Conservation (phyloP, 2,329 filamentous ascomycete species). For the Cladosporium sphaerospermum region DNA sequence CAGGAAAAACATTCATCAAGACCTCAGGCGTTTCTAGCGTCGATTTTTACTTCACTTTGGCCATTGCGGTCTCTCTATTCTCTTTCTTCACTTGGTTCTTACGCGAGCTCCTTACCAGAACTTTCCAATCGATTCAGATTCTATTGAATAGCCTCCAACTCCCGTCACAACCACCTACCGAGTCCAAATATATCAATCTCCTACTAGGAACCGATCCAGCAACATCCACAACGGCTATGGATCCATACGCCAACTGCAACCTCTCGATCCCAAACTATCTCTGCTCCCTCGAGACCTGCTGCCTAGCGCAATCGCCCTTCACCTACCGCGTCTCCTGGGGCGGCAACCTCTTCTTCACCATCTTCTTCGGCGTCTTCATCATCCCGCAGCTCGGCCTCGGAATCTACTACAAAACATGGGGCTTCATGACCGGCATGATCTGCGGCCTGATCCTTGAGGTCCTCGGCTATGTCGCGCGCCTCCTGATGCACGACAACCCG, state of each 20-base stretch:
- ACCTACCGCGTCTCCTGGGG: slow-evolving; percentile 47
- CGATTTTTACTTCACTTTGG: no score
- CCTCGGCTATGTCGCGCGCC: slow-evolving; percentile 51
- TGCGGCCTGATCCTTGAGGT: slow-evolving; percentile 45
- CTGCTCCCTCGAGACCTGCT: slow-evolving; percentile 27
- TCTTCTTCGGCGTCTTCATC: slow-evolving; percentile 45
- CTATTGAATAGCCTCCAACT: background rate
- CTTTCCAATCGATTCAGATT: no score
- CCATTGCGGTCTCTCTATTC: background rate
- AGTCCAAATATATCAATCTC: background rate
- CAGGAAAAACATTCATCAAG: no score
- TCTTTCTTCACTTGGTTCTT: no score
- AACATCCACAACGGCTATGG: slow-evolving; percentile 1
- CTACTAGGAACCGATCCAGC: background rate
- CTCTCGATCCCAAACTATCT: slow-evolving; percentile 12
- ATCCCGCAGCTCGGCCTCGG: slow-evolving; percentile 46
- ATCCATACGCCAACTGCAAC: slow-evolving; percentile 21
- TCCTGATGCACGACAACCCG: slow-evolving; percentile 40
- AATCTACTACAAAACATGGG: slow-evolving; percentile 49
- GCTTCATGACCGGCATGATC: slow-evolving; percentile 46
- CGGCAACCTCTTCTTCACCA: slow-evolving; percentile 42
- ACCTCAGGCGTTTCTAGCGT: no score
- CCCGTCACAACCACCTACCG: background rate
- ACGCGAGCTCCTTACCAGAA: no score
- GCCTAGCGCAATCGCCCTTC: slow-evolving; percentile 36